These are phyloP conservation scores for Capsella bursapastoris DNA, from an alignment of 345 rosid species.

Conservation along the genomic window DNA sequence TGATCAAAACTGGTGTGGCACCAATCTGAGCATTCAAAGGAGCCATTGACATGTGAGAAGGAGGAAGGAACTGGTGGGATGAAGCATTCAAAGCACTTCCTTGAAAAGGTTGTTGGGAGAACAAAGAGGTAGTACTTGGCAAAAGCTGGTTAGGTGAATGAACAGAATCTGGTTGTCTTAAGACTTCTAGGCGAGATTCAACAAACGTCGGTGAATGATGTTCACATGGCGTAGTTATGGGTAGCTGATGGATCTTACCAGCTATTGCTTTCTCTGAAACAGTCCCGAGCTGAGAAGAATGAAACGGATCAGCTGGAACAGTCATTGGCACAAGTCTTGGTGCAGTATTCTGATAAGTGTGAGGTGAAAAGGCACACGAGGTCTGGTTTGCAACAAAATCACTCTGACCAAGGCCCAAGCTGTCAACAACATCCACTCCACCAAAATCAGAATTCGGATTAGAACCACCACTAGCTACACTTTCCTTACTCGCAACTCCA, in stretches of 20 bases:
- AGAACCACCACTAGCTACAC: constrained; percentile 12
- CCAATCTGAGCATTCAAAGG: background rate
- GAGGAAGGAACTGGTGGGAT: background rate
- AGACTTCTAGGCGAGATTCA: background rate
- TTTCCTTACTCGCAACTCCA: constrained; percentile 2
- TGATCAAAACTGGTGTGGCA: constrained; percentile 1
- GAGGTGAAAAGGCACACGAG: background rate
- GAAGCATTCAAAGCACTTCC: background rate
- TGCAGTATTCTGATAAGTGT: background rate
- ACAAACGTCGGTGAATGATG: constrained; percentile 1
- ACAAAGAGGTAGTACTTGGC: background rate
- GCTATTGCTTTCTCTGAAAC: background rate
- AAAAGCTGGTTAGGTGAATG: constrained; percentile 6
- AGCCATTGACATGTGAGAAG: background rate
- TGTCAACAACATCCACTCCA: background rate
- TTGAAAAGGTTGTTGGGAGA: constrained; percentile 6
- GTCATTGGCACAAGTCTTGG: background rate
- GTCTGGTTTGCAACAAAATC: background rate
- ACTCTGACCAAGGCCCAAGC: background rate
- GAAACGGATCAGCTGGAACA: constrained; percentile 3
- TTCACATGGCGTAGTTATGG: background rate
- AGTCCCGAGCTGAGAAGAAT: background rate
- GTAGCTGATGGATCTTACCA: background rate
- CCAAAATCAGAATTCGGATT: constrained; percentile 11
- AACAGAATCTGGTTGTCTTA: background rate